Conservation (phyloP, 768 basidiomycete genomes). For the Trametes maxima region DNA sequence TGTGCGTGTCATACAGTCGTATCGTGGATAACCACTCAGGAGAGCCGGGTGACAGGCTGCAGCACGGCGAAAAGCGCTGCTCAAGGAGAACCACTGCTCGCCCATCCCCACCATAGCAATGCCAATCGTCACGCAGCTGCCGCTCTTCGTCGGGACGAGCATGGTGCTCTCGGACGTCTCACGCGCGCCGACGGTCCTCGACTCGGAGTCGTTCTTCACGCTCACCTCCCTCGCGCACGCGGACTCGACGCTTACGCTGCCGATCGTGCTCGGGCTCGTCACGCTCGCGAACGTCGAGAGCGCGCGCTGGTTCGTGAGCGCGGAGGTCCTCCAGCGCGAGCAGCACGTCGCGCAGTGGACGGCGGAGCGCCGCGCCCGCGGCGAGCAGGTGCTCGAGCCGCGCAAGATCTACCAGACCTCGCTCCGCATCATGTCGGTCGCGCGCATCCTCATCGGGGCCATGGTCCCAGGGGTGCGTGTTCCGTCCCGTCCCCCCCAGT, state of each 20-base stretch:
- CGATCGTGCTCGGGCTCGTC: conserved; percentile 69
- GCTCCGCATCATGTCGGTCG: conserved; percentile 60
- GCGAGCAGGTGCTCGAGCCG: conserved; percentile 49
- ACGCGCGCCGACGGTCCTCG: conserved; percentile 62
- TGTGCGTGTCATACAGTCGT: conserved; percentile 38
- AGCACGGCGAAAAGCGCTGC: conserved; percentile 59
- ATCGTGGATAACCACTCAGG: no score
- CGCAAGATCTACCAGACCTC: conserved; percentile 54
- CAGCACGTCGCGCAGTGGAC: conserved; percentile 50
- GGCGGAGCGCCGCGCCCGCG: conserved; percentile 44
- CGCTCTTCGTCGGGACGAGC: conserved; percentile 70
- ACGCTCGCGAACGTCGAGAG: conserved; percentile 83
- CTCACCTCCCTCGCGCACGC: conserved; percentile 69
- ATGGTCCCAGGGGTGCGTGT: conserved; percentile 70
- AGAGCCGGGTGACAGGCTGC: conserved; percentile 39
- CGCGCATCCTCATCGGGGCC: conserved; percentile 66
- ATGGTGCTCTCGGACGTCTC: conserved; percentile 58
- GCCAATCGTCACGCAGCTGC: conserved; percentile 68
- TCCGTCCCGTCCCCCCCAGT: background rate
- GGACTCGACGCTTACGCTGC: conserved; percentile 70
- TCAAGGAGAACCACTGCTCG: conserved; percentile 56
- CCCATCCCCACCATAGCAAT: conserved; percentile 59
- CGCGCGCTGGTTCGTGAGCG: conserved; percentile 69
- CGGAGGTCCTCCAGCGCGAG: conserved; percentile 55
- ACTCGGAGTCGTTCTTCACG: conserved; percentile 77